Evolutionary conservation across 495 filamentous ascomycete genomes (phyloP).

Genomic region (Aspergillus leporis): DNA sequence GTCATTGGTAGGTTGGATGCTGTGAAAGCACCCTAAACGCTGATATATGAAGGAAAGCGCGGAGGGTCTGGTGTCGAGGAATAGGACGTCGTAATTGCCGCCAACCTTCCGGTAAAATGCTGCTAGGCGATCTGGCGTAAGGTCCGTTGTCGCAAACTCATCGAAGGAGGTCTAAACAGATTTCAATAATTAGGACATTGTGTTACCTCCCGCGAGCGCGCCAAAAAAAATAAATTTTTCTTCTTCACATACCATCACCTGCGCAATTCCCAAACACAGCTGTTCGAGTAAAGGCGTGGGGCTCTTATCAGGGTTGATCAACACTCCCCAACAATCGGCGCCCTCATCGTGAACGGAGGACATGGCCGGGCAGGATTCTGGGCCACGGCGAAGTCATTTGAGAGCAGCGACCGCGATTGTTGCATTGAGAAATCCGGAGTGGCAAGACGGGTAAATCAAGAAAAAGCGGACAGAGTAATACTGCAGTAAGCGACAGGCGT

Average conservation of each 20-base stretch:
- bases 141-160: conserved; percentile 59
- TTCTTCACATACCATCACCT: conserved; percentile 77
- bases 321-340: conserved; percentile 70
- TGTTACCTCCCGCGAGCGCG: conserved; percentile 1
- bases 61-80: conserved; percentile 70
- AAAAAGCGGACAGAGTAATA: conserved; percentile 9
- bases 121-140: conserved; percentile 82
- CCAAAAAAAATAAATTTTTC: not conserved
- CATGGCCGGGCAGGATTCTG: conserved; percentile 29
- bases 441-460: conserved; percentile 8
- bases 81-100: conserved; percentile 86
- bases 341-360: conserved; percentile 28
- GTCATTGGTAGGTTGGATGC: conserved; percentile 66
- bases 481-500: conserved; percentile 2
- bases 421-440: conserved; percentile 14
- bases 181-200: conserved; percentile 9
- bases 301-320: conserved; percentile 78
- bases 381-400: conserved; percentile 25
- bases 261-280: conserved; percentile 75
- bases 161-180: conserved; percentile 55
- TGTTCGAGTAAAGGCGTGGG: conserved; percentile 74
- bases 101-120: conserved; percentile 86
- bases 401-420: conserved; percentile 21
- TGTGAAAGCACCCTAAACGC: conserved; percentile 84
- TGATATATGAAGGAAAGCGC: conserved; percentile 90